These are phyloP conservation scores for Ophiostoma angusticollis DNA, from an alignment of 2,329 filamentous ascomycete species.

Conservation along the genomic window DNA sequence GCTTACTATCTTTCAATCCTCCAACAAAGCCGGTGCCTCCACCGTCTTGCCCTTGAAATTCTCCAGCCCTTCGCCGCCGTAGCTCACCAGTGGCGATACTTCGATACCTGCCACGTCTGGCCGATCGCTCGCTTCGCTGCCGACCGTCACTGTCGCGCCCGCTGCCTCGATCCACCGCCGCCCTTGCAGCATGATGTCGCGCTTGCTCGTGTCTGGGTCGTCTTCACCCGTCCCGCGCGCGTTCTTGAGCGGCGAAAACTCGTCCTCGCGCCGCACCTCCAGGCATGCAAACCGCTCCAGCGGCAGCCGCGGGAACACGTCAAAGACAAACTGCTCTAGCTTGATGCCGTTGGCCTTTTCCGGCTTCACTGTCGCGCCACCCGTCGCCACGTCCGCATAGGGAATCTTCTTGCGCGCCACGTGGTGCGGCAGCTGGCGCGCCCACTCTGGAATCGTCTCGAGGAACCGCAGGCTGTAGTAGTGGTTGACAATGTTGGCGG, in stretches of 20 bases:
- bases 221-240: slow-evolving; percentile 73
- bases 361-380: slow-evolving; percentile 75
- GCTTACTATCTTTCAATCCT: slow-evolving; percentile 16
- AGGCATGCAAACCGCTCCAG: slow-evolving; percentile 88
- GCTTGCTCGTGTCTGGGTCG: slow-evolving; percentile 83
- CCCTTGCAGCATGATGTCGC: slow-evolving; percentile 82
- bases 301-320: slow-evolving; percentile 82
- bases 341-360: slow-evolving; percentile 97
- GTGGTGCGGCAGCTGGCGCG: slow-evolving; percentile 80
- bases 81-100: slow-evolving; percentile 86
- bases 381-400: slow-evolving; percentile 60
- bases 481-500: slow-evolving; percentile 99
- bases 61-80: slow-evolving; percentile 55
- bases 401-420: slow-evolving; percentile 98
- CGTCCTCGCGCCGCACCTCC: slow-evolving; percentile 92
- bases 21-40: slow-evolving; percentile 38
- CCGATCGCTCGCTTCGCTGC: slow-evolving; percentile 34
- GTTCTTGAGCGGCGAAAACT: slow-evolving; percentile 97
- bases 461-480: slow-evolving; percentile 96
- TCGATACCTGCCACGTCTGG: slow-evolving; percentile 61
- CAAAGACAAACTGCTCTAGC: slow-evolving; percentile 97
- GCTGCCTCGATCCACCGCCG: slow-evolving; percentile 72
- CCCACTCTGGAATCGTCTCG: slow-evolving; percentile 78
- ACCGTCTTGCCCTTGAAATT: slow-evolving; percentile 40
- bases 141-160: slow-evolving; percentile 53